A percentile compares a stretch with the other conserved stretches of the same genome.
phyloP scores from a whole-genome alignment of 2,329 filamentous ascomycete genomes.

The Apiospora sp. region DNA sequence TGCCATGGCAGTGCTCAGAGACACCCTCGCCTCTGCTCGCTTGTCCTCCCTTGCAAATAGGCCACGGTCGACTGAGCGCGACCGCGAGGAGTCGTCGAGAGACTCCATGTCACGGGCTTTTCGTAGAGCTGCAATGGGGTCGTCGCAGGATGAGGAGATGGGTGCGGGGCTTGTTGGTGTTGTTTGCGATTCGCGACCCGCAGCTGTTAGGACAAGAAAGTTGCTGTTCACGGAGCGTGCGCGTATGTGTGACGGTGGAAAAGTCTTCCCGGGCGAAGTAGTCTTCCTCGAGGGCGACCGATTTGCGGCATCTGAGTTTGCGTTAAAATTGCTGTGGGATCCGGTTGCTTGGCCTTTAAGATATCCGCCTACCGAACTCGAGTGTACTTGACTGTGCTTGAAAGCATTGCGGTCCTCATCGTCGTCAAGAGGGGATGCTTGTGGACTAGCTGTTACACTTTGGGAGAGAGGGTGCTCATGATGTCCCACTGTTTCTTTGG shows the following conservation, averaged over 20 bases:
- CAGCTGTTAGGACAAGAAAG: slow-evolving; percentile 52
- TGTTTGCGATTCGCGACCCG: slow-evolving; percentile 43
- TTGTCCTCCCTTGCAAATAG: slow-evolving; percentile 68
- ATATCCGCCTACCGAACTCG: slow-evolving; percentile 48
- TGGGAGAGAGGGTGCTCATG: slow-evolving; percentile 78
- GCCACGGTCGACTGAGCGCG: slow-evolving; percentile 70
- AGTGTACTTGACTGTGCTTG: slow-evolving; percentile 38
- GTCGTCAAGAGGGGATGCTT: slow-evolving; percentile 50
- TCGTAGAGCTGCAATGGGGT: slow-evolving; percentile 53
- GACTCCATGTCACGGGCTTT: slow-evolving; percentile 50
- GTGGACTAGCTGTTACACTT: slow-evolving; percentile 76
- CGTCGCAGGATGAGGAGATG: slow-evolving; percentile 43
- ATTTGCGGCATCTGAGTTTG: slow-evolving; percentile 43
- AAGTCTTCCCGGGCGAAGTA: slow-evolving; percentile 39
- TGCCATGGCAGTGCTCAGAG: slow-evolving; percentile 67
- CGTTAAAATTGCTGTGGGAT: slow-evolving; percentile 46
- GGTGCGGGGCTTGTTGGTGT: slow-evolving; percentile 48
- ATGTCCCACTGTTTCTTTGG: slow-evolving; percentile 52
- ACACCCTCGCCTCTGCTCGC: slow-evolving; percentile 69
- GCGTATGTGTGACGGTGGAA: slow-evolving; percentile 52
- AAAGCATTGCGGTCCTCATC: slow-evolving; percentile 44
- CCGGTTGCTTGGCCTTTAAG: slow-evolving; percentile 44
- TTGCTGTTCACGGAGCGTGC: slow-evolving; percentile 54
- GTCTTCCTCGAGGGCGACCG: slow-evolving; percentile 42
- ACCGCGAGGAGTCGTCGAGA: slow-evolving; percentile 58